A percentile compares a stretch with the other conserved stretches of the same genome.
phyloP scores from a whole-genome alignment of 805 yeast species.

The Scheffersomyces amazonensis region DNA sequence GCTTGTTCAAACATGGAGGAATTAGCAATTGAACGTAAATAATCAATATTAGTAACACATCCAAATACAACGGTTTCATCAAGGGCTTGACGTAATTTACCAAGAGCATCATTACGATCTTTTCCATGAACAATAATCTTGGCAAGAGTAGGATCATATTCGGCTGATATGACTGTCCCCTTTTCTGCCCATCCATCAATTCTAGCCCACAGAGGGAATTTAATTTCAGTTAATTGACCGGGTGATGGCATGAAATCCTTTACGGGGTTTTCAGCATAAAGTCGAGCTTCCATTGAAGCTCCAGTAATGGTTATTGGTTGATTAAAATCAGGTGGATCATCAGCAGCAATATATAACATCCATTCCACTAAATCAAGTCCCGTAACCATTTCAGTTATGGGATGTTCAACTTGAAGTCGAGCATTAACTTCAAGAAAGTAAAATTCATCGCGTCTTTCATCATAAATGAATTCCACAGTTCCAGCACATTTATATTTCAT shows the following conservation, averaged over 20 bases:
- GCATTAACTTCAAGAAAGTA: constrained; percentile 96
- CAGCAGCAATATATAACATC: constrained; percentile 94
- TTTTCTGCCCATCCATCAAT: constrained; percentile 91
- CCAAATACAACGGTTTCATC: constrained; percentile 87
- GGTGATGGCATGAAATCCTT: constrained; percentile 96
- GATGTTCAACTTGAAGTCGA: constrained; percentile 96
- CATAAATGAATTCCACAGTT: constrained; percentile 94
- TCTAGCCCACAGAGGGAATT: constrained; percentile 88
- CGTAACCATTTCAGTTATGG: constrained; percentile 92
- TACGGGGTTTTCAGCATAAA: constrained; percentile 96
- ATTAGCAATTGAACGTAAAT: constrained; percentile 78
- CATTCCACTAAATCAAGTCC: constrained; percentile 95
- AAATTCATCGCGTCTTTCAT: constrained; percentile 80
- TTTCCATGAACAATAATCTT: constrained; percentile 93
- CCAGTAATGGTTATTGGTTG: constrained; percentile 65
- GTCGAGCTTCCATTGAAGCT: constrained; percentile 94
- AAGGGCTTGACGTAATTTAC: constrained; percentile 73
- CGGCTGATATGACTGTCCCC: constrained; percentile 86
- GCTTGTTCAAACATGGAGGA: constrained; percentile 83
- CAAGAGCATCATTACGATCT: constrained; percentile 81
- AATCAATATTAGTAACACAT: constrained; percentile 85
- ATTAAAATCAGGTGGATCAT: constrained; percentile 75
- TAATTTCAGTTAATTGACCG: constrained; percentile 83
- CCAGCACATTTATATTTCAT: constrained; percentile 96
- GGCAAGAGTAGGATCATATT: constrained; percentile 94